These are phyloP conservation scores for Paxillus rubicundulus DNA, from an alignment of 768 basidiomycete genomes.

Conservation along the genomic window DNA sequence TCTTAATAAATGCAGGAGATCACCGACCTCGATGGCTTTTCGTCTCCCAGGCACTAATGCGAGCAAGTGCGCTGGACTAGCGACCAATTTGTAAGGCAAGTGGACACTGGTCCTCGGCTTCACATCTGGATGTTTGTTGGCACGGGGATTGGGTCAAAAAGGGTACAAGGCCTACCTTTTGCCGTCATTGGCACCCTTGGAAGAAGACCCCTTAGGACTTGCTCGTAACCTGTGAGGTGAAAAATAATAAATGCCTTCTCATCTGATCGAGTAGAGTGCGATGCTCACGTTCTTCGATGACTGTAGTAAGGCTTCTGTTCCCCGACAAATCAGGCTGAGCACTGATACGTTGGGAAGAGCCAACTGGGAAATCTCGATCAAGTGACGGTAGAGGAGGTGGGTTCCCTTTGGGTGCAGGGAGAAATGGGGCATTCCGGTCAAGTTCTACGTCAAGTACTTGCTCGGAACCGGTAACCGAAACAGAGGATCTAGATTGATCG, in stretches of 20 bases:
- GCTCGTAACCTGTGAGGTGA: conserved; percentile 30
- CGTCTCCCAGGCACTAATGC: conserved; percentile 41
- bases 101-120: conserved; percentile 29
- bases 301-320: neutral
- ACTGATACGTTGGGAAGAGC: neutral
- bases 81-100: conserved; percentile 40
- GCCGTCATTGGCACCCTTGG: conserved; percentile 43
- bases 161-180: conserved; percentile 32
- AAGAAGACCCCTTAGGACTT: conserved; percentile 35
- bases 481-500: conserved; percentile 37
- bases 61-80: conserved; percentile 34
- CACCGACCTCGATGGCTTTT: conserved; percentile 48
- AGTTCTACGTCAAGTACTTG: conserved; percentile 52
- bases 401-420: conserved; percentile 26
- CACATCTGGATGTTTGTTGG: conserved; percentile 29
- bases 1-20: neutral
- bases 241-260: neutral
- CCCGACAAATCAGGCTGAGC: neutral
- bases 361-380: conserved; percentile 18
- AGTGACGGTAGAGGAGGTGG: conserved; percentile 26
- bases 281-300: conserved; percentile 21
- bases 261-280: neutral
- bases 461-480: conserved; percentile 44
- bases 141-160: neutral
- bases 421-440: conserved; percentile 40